phyloP scores from a whole-genome alignment of 495 filamentous ascomycete species.

The Chlorociboria aeruginascens region DNA sequence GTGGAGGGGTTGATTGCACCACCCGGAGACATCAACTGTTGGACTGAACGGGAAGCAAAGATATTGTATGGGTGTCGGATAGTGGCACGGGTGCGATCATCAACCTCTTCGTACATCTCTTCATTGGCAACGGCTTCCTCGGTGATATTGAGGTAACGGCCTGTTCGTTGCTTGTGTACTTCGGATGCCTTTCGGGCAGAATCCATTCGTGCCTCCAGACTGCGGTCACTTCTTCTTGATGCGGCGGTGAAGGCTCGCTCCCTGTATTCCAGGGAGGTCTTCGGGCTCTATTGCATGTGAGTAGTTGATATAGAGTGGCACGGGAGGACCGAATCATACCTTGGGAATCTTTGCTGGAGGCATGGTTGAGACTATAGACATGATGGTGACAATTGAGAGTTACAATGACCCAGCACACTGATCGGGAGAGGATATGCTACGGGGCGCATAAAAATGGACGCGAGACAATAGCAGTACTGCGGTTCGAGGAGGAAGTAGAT shows the following conservation, averaged over 20 bases:
- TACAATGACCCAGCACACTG: background rate
- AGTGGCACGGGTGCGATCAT: conserved; percentile 36
- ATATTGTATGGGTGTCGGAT: conserved; percentile 16
- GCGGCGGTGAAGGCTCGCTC: conserved; percentile 93
- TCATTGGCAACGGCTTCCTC: conserved; percentile 84
- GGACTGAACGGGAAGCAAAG: too few species aligned
- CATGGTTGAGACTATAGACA: too few species aligned
- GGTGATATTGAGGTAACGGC: conserved; percentile 70
- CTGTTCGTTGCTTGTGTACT: conserved; percentile 83
- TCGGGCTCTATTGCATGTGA: background rate
- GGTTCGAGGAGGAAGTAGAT: background rate
- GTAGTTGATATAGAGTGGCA: background rate
- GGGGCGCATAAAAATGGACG: too few species aligned
- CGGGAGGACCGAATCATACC: too few species aligned
- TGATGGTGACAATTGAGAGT: too few species aligned
- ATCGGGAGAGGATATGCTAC: background rate
- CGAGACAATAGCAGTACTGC: too few species aligned
- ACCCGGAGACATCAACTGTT: too few species aligned
- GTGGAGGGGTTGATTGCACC: too few species aligned
- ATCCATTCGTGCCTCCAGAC: conserved; percentile 78
- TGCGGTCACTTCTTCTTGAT: conserved; percentile 80
- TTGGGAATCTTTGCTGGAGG: too few species aligned
- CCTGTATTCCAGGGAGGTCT: conserved; percentile 53
- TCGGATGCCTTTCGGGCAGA: conserved; percentile 81
- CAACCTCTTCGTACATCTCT: conserved; percentile 97